A percentile compares a stretch with the other conserved stretches of the same genome.
These are phyloP conservation scores for Pestalotiopsis sp. DNA, from an alignment of 2,329 filamentous ascomycete species.

Conservation along the genomic window DNA sequence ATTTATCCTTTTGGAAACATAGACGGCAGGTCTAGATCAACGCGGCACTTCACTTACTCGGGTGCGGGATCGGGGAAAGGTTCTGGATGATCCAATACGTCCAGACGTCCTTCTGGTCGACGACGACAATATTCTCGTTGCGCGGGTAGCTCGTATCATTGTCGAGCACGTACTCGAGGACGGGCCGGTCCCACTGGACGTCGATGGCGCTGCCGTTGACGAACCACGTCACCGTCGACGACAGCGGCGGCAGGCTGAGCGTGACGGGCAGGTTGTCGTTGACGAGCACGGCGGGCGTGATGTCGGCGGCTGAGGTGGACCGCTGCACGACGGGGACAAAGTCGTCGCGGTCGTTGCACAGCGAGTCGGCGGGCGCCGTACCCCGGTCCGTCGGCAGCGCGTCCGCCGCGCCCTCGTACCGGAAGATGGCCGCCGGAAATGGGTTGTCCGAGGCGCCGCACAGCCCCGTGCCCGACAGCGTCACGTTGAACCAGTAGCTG, in stretches of 20 bases:
- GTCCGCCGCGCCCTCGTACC: conserved; percentile 36
- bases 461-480: conserved; percentile 23
- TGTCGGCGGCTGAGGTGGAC: conserved; percentile 27
- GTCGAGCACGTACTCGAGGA: conserved; percentile 38
- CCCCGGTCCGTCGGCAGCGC: conserved; percentile 34
- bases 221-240: conserved; percentile 30
- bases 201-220: conserved; percentile 38
- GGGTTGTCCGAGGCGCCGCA: conserved; percentile 36
- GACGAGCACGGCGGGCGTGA: conserved; percentile 26
- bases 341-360: conserved; percentile 24
- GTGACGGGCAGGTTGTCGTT: conserved; percentile 27
- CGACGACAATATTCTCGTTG: conserved; percentile 28
- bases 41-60: not conserved
- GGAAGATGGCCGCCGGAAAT: conserved; percentile 41
- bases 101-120: conserved; percentile 28
- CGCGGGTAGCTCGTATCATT: conserved; percentile 29
- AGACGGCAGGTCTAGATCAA: too few species aligned
- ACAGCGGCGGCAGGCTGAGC: conserved; percentile 14
- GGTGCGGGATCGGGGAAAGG: conserved; percentile 24
- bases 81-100: conserved; percentile 36
- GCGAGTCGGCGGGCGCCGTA: conserved; percentile 16
- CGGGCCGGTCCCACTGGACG: conserved; percentile 44
- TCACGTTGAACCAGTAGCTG: conserved; percentile 48
- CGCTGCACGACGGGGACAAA: conserved; percentile 28
- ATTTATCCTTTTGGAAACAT: too few species aligned